Evolutionary conservation across 768 basidiomycete species (phyloP).

Genomic region (Lyophyllum semitale): DNA sequence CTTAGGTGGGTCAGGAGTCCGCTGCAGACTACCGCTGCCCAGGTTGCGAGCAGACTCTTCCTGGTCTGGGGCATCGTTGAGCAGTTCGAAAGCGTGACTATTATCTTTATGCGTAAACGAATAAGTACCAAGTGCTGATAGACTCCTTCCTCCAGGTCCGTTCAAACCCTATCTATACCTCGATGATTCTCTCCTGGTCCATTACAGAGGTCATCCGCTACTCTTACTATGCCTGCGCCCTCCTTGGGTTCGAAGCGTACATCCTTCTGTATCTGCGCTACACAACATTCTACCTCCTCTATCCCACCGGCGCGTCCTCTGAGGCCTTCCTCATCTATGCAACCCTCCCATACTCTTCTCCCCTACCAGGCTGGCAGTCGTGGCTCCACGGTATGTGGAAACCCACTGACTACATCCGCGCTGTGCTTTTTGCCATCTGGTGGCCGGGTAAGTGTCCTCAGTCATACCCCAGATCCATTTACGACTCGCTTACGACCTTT

Average conservation of each 20-base stretch:
- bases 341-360: conserved; percentile 60
- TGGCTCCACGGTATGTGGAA: conserved; percentile 51
- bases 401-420: conserved; percentile 57
- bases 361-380: conserved; percentile 42
- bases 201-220: conserved; percentile 92
- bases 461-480: not conserved
- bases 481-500: not conserved
- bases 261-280: conserved; percentile 77
- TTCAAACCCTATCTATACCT: conserved; percentile 76
- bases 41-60: conserved; percentile 81
- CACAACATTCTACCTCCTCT: conserved; percentile 91
- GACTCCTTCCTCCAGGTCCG: conserved; percentile 52
- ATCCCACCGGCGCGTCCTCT: conserved; percentile 88
- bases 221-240: conserved; percentile 74
- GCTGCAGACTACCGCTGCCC: conserved; percentile 70
- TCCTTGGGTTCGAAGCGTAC: conserved; percentile 56
- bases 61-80: conserved; percentile 85
- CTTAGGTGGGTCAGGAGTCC: conserved; percentile 82
- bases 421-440: conserved; percentile 74
- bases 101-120: not conserved
- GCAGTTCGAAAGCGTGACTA: conserved; percentile 59
- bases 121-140: not conserved
- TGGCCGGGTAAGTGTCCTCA: conserved; percentile 68
- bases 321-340: conserved; percentile 85
- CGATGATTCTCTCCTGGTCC: conserved; percentile 94